Percentiles rank a stretch among this genome's conserved stretches.
phyloP scores from a whole-genome alignment of 768 basidiomycete genomes.

The Pholiota microspora region DNA sequence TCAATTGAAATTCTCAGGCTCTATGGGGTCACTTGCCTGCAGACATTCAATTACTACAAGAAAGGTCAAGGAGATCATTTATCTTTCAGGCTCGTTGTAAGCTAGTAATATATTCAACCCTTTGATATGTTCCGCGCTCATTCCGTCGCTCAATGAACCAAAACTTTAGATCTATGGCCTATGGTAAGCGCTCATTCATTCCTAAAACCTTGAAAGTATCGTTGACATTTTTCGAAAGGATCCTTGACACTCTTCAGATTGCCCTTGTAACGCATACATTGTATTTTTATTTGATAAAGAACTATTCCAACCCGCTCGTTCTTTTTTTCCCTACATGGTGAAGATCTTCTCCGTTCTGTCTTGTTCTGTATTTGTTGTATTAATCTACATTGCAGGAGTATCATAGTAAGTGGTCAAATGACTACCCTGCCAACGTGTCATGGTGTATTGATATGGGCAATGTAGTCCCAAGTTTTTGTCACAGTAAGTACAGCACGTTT shows the following conservation, averaged over 20 bases:
- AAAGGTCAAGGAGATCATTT: conserved; percentile 26
- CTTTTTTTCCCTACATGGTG: conserved; percentile 29
- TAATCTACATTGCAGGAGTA: conserved; percentile 19
- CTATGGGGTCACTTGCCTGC: conserved; percentile 40
- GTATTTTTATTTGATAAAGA: conserved; percentile 35
- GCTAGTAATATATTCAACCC: conserved; percentile 4
- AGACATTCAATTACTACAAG: conserved; percentile 38
- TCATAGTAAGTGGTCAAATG: conserved; percentile 17
- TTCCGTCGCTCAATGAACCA: background rate
- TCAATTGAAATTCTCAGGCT: conserved; percentile 25
- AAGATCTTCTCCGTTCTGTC: conserved; percentile 4
- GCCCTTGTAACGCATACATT: conserved; percentile 30
- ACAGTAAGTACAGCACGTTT: conserved; percentile 21
- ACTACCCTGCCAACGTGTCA: background rate
- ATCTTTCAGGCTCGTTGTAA: conserved; percentile 29
- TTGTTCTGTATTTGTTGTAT: background rate
- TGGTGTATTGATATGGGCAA: background rate
- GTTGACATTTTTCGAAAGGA: conserved; percentile 20
- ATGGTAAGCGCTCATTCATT: conserved; percentile 19
- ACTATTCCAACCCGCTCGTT: conserved; percentile 26
- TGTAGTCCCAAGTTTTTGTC: conserved; percentile 25
- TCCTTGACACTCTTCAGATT: conserved; percentile 33
- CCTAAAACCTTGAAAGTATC: background rate
- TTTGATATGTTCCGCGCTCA: no score
- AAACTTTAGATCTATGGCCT: conserved; percentile 21